These are phyloP conservation scores for Zymoseptoria ardabiliae DNA, from an alignment of 2,329 filamentous ascomycete genomes.

Conservation along the genomic window DNA sequence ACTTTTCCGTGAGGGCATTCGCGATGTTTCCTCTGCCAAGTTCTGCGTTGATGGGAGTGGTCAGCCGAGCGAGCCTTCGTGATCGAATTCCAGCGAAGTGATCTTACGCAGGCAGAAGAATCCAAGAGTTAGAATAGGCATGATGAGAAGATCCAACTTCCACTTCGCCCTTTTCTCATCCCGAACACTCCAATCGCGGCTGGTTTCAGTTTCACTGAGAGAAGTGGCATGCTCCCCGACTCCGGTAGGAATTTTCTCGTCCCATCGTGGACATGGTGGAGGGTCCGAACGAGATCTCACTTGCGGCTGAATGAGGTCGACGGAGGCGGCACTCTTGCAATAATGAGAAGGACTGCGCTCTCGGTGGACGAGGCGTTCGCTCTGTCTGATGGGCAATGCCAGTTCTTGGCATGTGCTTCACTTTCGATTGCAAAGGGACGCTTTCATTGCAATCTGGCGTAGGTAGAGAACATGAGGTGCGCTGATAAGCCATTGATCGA, in stretches of 20 bases:
- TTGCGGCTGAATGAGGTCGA: too few relatives aligned
- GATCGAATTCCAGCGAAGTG: not conserved
- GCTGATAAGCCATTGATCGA: not conserved
- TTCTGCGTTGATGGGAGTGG: slow-evolving; percentile 9
- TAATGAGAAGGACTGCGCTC: too few relatives aligned
- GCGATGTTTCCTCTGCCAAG: slow-evolving; percentile 28
- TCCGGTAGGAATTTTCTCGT: slow-evolving; percentile 1
- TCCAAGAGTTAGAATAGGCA: slow-evolving; percentile 28
- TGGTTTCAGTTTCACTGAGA: slow-evolving; percentile 8
- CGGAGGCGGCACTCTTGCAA: too few relatives aligned
- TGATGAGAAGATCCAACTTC: slow-evolving; percentile 29
- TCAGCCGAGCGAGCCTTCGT: not conserved
- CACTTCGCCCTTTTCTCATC: slow-evolving; percentile 26
- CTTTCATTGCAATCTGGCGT: too few relatives aligned
- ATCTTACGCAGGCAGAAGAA: slow-evolving; percentile 28
- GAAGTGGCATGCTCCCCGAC: not conserved
- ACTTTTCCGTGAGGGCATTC: slow-evolving; percentile 28
- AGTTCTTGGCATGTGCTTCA: not conserved
- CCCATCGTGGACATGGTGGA: slow-evolving; percentile 2
- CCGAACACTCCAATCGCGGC: slow-evolving; percentile 22
- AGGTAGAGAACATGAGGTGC: not conserved
- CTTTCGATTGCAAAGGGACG: too few relatives aligned
- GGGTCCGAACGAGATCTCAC: too few relatives aligned
- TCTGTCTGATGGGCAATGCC: too few relatives aligned
- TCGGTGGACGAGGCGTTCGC: too few relatives aligned